Percentiles rank a stretch among this genome's conserved stretches.
These are phyloP conservation scores for Graphilbum ipis-grandicollis DNA, from an alignment of 2,329 filamentous ascomycete genomes.

Conservation along the genomic window DNA sequence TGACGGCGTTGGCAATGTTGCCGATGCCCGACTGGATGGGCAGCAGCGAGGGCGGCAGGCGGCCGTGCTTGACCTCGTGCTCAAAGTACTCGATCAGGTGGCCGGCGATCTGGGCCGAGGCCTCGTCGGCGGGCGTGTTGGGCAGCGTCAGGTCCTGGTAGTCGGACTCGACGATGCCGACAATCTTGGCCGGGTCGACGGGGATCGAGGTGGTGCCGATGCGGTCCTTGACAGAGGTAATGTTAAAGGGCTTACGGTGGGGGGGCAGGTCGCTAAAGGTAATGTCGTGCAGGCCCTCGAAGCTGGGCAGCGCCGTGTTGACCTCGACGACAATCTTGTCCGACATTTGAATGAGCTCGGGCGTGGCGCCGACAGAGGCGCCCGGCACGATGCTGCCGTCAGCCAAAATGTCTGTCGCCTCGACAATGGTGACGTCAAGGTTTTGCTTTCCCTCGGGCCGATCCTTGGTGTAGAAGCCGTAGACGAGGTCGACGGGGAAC, in stretches of 20 bases:
- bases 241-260: conserved; percentile 64
- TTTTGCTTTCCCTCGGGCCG: conserved; percentile 53
- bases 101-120: conserved; percentile 52
- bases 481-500: conserved; percentile 78
- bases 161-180: conserved; percentile 71
- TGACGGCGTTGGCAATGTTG: conserved; percentile 84
- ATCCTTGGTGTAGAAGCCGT: conserved; percentile 74
- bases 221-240: conserved; percentile 72
- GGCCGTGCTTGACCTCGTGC: conserved; percentile 65
- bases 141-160: conserved; percentile 60
- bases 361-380: conserved; percentile 69
- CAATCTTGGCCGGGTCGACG: conserved; percentile 64
- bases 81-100: conserved; percentile 73
- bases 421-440: conserved; percentile 70
- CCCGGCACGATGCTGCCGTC: conserved; percentile 81
- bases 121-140: conserved; percentile 61
- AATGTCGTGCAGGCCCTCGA: conserved; percentile 82
- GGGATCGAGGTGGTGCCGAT: conserved; percentile 73
- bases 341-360: conserved; percentile 77
- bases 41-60: conserved; percentile 53
- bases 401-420: conserved; percentile 73
- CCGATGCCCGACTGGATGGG: conserved; percentile 59
- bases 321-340: conserved; percentile 91
- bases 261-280: conserved; percentile 77
- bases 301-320: conserved; percentile 70